Base-by-base conservation (phyloP, 495 filamentous ascomycete genomes). In the Penicillium pulvis region DNA sequence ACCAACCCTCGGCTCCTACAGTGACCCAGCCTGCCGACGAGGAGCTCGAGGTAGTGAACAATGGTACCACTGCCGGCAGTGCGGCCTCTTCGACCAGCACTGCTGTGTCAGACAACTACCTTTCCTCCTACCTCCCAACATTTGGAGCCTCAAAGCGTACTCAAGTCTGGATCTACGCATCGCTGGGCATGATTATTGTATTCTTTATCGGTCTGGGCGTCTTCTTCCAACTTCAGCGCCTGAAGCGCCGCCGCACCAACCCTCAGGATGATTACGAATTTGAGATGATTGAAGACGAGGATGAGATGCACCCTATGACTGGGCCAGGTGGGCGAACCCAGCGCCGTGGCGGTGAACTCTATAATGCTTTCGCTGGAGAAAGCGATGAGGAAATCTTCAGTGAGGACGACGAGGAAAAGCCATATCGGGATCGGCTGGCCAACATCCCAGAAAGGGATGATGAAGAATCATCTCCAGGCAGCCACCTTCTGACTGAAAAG, bases 131-230 rank as follows among this genome's bases (percentile, higher is more conserved):
- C 79, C 87, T 98, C 61, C 93, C 94, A 8, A 95, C 91, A n/a
- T 95, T 98, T 63, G 94, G 94, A 54, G 87, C 93, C 36, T 92
- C 89, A 12, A 91, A 92, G 64, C 84, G 86, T 57, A 97, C 93
- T 7, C 91, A 95, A 68, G 83, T 88, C 43, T 98, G 94, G 94
- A 97, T 98, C 54, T 98, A 98, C 66, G 92, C 90, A 46, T 81
- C 92, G 19, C 68, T 94, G 23, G 86, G 79, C 17, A 84, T 96
- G 36, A 98, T 98, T 63, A 78, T 93, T 35, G 72, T 90, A 16
- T 98, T 98, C 78, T 90, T 92, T 74, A 76, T 77, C 48, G 90
- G 85, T 5, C 79, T 98, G 7, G 92, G 86, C 41, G 75, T 87
- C 33, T 98, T 94, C 76, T 81, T 95, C 63, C 89, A 83, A 64